Percentiles rank a stretch among this genome's conserved stretches.
phyloP scores from a whole-genome alignment of 148 eudicot species.

The Nyssa sinensis region DNA sequence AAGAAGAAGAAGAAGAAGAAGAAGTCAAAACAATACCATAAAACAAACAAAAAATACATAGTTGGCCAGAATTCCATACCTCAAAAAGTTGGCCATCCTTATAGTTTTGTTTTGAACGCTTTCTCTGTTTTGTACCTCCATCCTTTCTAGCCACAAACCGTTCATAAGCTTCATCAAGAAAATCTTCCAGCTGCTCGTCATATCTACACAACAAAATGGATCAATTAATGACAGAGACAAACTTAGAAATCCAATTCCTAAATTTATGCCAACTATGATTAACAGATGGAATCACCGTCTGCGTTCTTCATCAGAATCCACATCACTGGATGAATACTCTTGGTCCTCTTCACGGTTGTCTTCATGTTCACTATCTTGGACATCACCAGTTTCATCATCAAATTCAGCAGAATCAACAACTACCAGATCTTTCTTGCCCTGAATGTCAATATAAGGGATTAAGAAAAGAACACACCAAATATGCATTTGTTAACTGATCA shows the following conservation, averaged over 20 bases:
- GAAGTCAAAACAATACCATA: too few species aligned
- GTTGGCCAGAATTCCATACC: slow-evolving; percentile 28
- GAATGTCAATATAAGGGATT: neutral
- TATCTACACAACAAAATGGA: slow-evolving; percentile 43
- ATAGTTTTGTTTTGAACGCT: slow-evolving; percentile 58
- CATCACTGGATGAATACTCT: slow-evolving; percentile 43
- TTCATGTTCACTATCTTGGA: slow-evolving; percentile 50
- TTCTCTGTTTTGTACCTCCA: slow-evolving; percentile 82
- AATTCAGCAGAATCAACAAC: slow-evolving; percentile 73
- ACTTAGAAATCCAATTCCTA: neutral
- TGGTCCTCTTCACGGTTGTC: slow-evolving; percentile 35
- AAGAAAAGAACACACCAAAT: neutral
- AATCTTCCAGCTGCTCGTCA: slow-evolving; percentile 61
- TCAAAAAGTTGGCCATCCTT: slow-evolving; percentile 49
- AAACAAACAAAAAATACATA: neutral
- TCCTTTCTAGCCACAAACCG: slow-evolving; percentile 51
- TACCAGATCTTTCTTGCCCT: slow-evolving; percentile 82
- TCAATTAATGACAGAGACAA: neutral
- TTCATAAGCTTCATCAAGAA: slow-evolving; percentile 79
- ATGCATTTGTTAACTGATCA: too few species aligned
- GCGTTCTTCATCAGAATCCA: slow-evolving; percentile 84
- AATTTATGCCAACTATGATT: neutral
- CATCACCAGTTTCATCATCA: slow-evolving; percentile 51
- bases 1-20: too few species aligned
- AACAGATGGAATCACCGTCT: slow-evolving; percentile 36